Evolutionary conservation across 768 basidiomycete genomes (phyloP), one percentile per base, ranked within the genome.

Genomic region (Trametes coccinea): DNA sequence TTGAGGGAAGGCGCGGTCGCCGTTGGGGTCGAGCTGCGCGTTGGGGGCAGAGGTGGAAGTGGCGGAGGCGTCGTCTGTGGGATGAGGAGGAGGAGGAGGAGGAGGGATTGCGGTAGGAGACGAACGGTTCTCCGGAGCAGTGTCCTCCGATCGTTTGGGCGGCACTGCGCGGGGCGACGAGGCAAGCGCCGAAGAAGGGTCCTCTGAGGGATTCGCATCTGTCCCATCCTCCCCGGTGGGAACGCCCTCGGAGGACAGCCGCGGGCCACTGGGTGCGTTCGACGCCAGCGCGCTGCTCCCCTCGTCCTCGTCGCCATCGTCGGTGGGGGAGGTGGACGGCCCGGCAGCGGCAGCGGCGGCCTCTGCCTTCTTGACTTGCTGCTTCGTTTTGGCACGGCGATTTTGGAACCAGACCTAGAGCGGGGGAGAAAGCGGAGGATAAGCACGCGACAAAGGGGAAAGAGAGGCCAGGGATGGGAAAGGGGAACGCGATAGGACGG

Each of bases 401-500:
- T 94, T 94, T 76, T 94, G 92, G 74, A 93, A 93, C 92, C 91
- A 92, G 29, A 93, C 95, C 85, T 96, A 77, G 2, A 72, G 57
- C 17, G 53, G 61, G 37, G 22, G 22, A 22, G 22, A 22, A 22
- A 29, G 41, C 52, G 30, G 22, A 29, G 44, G 29, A 13, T 47
- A 41, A 30, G 27, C n/a, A 57, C 37, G 59, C 37, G 53, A 16
- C 17, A 16, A 34, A 33, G 30, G 16, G 16, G 50, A 22, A 22
- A 39, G 46, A 44, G 22, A 22, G 22, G 22, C 22, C 22, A 22
- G 22, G 14, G 22, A 27, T 43, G 27, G 45, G 45, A 46, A 17
- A 22, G 17, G 14, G 41, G 22, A 22, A 22, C 22, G 39, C 17
- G 52, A 16, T 17, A 46, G 29, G 50, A 14, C 34, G 30, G 54